Evolutionary conservation across 2,329 filamentous ascomycete species (phyloP), one percentile per base, ranked within the genome.

Genomic region (Exophiala sideris): DNA sequence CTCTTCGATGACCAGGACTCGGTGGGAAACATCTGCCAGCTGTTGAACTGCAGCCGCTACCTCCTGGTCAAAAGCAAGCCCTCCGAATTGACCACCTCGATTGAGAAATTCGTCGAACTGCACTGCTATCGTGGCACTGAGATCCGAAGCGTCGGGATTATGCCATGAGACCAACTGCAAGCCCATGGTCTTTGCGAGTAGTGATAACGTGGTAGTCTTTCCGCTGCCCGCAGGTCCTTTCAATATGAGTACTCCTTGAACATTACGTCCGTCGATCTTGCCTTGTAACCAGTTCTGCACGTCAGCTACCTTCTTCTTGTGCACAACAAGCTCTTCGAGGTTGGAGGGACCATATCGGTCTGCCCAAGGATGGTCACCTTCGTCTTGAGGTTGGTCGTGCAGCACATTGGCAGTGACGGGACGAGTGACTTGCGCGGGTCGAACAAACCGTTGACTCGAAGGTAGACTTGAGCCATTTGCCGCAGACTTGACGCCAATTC

Each of bases 101-200:
- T 84, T 86, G 55, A 99, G 76, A 63, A 97, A 99, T 58, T 97
- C 92, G 62, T 95, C 89, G 66, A 99, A 99, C 62, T 95, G 88
- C 5, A 84, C 79, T 4, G 89, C 84, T 29, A 85, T 79, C 1
- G 91, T 80, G 7, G 79, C 72, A 1, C 80, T 76, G 1, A 79
- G 81, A 29, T 82, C 77, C 1, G 81, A 81, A 1, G 80, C 82
- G 1, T 81, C 78, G 1, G 92, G 91, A 67, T 95, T 96, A 67
- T 84, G 88, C 94, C 94, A 99, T 70, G 97, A 91, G 32, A 94
- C 75, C 29, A 97, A 74, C 58, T 91, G 83, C 56, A 87, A 85
- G 1, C 80, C 81, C 75, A 97, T 76, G n/a, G 87, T 83, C 59
- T 83, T 83, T 3, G 91, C 87, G 34, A 99, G 79, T 18, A 96